A percentile compares a stretch with the other conserved stretches of the same genome.
These are phyloP conservation scores for Nadsonia starkeyi-henricii DNA, from an alignment of 1,139 yeast genomes.

Conservation along the genomic window DNA sequence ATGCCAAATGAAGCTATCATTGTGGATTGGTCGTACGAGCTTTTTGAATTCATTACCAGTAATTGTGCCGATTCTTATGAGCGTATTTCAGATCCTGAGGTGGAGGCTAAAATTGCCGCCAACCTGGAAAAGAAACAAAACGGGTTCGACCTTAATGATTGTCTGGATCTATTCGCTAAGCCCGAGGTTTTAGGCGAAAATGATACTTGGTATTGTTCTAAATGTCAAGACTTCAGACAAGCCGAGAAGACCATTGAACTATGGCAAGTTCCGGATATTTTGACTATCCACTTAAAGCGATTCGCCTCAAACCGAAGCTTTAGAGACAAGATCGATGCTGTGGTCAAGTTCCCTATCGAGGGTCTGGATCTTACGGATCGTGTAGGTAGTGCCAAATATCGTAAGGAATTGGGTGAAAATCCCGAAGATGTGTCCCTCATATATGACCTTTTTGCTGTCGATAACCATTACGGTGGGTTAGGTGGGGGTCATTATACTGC, in stretches of 20 bases:
- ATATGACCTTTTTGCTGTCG: slow-evolving; percentile 85
- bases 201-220: slow-evolving; percentile 91
- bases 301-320: slow-evolving; percentile 76
- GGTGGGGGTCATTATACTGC: slow-evolving; percentile 99
- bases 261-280: slow-evolving; percentile 84
- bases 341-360: slow-evolving; percentile 77
- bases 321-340: slow-evolving; percentile 78
- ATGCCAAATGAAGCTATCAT: slow-evolving; percentile 38
- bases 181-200: slow-evolving; percentile 81
- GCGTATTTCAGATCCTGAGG: slow-evolving; percentile 28
- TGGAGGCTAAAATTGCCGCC: slow-evolving; percentile 19
- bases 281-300: slow-evolving; percentile 80
- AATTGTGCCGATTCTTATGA: slow-evolving; percentile 19
- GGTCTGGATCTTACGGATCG: slow-evolving; percentile 60
- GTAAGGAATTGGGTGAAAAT: slow-evolving; percentile 11
- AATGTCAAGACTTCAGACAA: slow-evolving; percentile 75
- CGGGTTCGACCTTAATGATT: slow-evolving; percentile 51
- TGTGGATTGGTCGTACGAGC: slow-evolving; percentile 52
- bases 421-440: slow-evolving; percentile 28
- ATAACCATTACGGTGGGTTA: slow-evolving; percentile 88
- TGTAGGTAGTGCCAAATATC: slow-evolving; percentile 26
- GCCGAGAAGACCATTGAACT: slow-evolving; percentile 85
- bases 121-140: slow-evolving; percentile 28
- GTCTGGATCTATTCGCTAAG: slow-evolving; percentile 59
- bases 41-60: slow-evolving; percentile 37